A percentile compares a stretch with the other conserved stretches of the same genome.
These are phyloP conservation scores for Lachnellula arida DNA, from an alignment of 2,329 filamentous ascomycete species.

Conservation along the genomic window DNA sequence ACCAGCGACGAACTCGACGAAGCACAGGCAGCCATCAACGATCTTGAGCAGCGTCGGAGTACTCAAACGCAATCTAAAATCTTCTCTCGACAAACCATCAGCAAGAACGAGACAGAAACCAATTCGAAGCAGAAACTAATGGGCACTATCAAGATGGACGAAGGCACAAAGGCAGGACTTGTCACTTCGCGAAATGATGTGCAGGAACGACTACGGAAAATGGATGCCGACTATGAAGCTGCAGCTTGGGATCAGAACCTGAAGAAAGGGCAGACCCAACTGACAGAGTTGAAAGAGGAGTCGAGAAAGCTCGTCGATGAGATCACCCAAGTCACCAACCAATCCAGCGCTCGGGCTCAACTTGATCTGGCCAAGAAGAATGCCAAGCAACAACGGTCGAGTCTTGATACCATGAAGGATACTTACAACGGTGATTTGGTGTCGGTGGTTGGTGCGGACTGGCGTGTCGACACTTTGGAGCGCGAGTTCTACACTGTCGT, in stretches of 20 bases:
- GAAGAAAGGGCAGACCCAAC: conserved; percentile 57
- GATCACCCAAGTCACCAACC: conserved; percentile 74
- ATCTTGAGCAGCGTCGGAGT: conserved; percentile 70
- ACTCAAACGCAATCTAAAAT: conserved; percentile 70
- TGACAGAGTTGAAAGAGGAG: conserved; percentile 67
- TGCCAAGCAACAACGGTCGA: conserved; percentile 65
- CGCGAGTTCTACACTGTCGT: conserved; percentile 61
- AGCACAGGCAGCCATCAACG: conserved; percentile 66
- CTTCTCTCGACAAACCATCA: conserved; percentile 67
- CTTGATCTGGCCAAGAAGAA: conserved; percentile 82
- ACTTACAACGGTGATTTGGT: conserved; percentile 71
- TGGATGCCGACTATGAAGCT: conserved; percentile 57
- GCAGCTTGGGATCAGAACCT: conserved; percentile 69
- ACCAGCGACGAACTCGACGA: conserved; percentile 69
- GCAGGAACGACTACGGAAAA: conserved; percentile 54
- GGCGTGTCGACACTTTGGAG: conserved; percentile 68
- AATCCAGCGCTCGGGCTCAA: conserved; percentile 77
- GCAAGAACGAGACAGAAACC: conserved; percentile 67
- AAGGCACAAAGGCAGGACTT: conserved; percentile 74
- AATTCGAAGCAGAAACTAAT: conserved; percentile 61
- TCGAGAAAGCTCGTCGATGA: conserved; percentile 72
- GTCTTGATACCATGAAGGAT: conserved; percentile 69
- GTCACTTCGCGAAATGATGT: conserved; percentile 70
- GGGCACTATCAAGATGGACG: conserved; percentile 73
- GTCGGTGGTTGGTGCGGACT: conserved; percentile 57